Conservation (phyloP, 371 early-diverging fungal species). For the Apophysomyces ossiformis region DNA sequence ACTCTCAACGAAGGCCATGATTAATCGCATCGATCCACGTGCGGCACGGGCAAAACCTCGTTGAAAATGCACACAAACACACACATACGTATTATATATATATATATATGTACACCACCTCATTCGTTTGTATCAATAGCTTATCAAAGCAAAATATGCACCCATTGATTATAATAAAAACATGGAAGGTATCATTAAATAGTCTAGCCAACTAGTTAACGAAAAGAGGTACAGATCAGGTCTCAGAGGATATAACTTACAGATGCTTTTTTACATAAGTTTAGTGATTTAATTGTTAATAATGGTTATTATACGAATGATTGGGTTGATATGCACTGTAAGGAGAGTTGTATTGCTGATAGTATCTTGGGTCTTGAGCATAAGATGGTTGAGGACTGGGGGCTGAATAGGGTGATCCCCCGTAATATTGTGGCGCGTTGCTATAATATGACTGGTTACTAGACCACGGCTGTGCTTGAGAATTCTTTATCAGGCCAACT, state of each 20-base stretch:
- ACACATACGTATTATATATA: too few relatives aligned
- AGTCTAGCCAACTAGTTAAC: neutral
- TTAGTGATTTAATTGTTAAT: neutral
- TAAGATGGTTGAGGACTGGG: conserved; percentile 1
- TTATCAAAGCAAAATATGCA: too few relatives aligned
- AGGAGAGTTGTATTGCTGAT: neutral
- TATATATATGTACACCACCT: too few relatives aligned
- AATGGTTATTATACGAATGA: conserved; percentile 6
- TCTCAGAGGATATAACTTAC: neutral
- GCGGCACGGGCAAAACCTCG: too few relatives aligned
- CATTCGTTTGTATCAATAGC: too few relatives aligned
- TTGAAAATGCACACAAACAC: too few relatives aligned
- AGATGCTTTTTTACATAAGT: conserved; percentile 2
- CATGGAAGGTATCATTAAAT: neutral
- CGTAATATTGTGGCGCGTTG: neutral
- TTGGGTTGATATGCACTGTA: neutral
- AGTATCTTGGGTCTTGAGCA: neutral
- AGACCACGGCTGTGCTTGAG: conserved; percentile 18
- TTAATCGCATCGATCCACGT: too few relatives aligned
- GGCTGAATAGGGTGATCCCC: neutral
- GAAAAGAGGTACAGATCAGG: neutral
- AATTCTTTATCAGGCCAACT: conserved; percentile 12
- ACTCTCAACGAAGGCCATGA: too few relatives aligned
- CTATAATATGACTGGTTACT: neutral
- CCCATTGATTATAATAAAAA: too few relatives aligned